Conservation (phyloP, 306 rosid genomes). For the Betula pendula region DNA sequence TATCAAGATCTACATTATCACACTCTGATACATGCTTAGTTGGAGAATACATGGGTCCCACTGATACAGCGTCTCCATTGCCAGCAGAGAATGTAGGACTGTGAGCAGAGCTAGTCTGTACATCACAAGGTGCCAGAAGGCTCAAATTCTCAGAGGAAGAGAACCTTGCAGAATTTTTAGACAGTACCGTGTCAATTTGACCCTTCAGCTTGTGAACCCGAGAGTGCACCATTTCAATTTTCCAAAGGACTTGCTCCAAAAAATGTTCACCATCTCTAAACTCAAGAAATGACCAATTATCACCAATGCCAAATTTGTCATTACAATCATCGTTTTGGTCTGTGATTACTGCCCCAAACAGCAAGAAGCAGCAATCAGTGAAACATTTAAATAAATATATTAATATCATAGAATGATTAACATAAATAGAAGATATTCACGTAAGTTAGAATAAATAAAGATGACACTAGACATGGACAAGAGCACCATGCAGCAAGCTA, state of each 20-base stretch:
- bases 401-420: neutral
- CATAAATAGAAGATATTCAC: neutral
- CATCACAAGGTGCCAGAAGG: constrained; percentile 63
- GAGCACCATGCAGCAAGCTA: neutral
- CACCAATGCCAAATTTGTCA: constrained; percentile 45
- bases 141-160: constrained; percentile 79
- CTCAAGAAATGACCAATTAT: constrained; percentile 52
- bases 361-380: constrained; percentile 8
- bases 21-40: constrained; percentile 49
- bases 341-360: constrained; percentile 44
- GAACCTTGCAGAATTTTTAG: constrained; percentile 62
- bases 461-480: neutral
- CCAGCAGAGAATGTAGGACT: constrained; percentile 72
- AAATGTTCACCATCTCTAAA: constrained; percentile 46
- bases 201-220: constrained; percentile 71
- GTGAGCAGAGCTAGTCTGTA: constrained; percentile 69
- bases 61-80: constrained; percentile 61
- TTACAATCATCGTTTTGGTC: constrained; percentile 44
- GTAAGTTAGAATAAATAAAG: neutral
- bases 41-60: constrained; percentile 51
- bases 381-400: neutral
- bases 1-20: constrained; percentile 61
- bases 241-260: constrained; percentile 69
- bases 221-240: constrained; percentile 61
- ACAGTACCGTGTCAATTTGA: constrained; percentile 52